A percentile compares a stretch with the other conserved stretches of the same genome.
These are phyloP conservation scores for Bacidia gigantensis DNA, from an alignment of 495 filamentous ascomycete genomes.

Conservation along the genomic window DNA sequence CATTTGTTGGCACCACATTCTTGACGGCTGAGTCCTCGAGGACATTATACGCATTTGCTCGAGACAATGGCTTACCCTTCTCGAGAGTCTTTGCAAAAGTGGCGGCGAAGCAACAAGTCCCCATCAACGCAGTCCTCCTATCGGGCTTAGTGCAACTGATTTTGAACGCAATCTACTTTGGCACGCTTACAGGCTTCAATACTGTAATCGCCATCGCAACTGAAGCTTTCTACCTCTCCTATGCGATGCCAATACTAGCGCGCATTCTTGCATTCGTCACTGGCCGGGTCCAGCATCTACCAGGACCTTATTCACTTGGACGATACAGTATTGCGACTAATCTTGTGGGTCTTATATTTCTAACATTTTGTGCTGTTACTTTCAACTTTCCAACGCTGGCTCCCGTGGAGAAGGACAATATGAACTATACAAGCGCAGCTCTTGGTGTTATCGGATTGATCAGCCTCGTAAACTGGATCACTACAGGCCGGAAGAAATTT, in stretches of 20 bases:
- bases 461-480: conserved; percentile 38
- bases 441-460: conserved; percentile 41
- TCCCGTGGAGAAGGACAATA: conserved; percentile 37
- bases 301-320: conserved; percentile 28
- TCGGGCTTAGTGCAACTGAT: conserved; percentile 38
- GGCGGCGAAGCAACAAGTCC: conserved; percentile 29
- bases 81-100: conserved; percentile 31
- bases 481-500: conserved; percentile 36
- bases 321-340: conserved; percentile 29
- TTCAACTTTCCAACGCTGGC: conserved; percentile 42
- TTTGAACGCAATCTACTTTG: conserved; percentile 44
- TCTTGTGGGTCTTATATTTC: conserved; percentile 35
- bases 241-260: conserved; percentile 40
- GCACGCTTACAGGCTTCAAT: conserved; percentile 42
- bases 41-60: conserved; percentile 32
- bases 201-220: conserved; percentile 44
- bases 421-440: conserved; percentile 47
- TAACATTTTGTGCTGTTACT: conserved; percentile 39
- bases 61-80: conserved; percentile 36
- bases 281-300: conserved; percentile 27
- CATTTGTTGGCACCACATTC: conserved; percentile 28
- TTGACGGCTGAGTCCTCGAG: conserved; percentile 34
- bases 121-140: conserved; percentile 36
- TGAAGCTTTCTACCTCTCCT: conserved; percentile 46
- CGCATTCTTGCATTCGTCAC: conserved; percentile 37